phyloP scores from a whole-genome alignment of 768 basidiomycete species.

The Cantharellus anzutake region DNA sequence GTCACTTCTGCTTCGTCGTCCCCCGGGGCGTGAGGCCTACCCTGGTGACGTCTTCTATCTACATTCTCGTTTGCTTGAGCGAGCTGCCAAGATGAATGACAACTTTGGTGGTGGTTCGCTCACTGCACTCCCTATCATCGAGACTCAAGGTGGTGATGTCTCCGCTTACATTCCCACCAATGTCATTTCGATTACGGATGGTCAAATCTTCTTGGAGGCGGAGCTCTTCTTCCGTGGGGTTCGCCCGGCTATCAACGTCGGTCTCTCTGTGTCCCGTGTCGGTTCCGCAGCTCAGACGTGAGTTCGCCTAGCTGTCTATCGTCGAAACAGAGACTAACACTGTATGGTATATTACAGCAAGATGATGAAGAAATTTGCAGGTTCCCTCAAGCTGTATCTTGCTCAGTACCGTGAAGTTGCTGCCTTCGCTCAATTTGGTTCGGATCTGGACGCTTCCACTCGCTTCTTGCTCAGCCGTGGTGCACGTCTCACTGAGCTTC shows the following conservation, averaged over 20 bases:
- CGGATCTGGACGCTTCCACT: conserved; percentile 97
- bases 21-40: conserved; percentile 99
- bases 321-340: background rate
- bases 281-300: conserved; percentile 99
- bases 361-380: conserved; percentile 99
- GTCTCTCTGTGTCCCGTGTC: conserved; percentile 99
- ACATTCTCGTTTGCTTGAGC: conserved; percentile 98
- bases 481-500: conserved; percentile 91
- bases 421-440: conserved; percentile 98
- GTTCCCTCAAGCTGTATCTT: conserved; percentile 98
- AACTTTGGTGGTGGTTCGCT: conserved; percentile 97
- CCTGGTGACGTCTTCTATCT: conserved; percentile 99
- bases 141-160: conserved; percentile 99
- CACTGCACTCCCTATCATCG: conserved; percentile 97
- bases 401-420: conserved; percentile 99
- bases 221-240: conserved; percentile 99
- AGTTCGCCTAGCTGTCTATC: conserved; percentile 17
- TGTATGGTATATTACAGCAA: conserved; percentile 29
- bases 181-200: conserved; percentile 98
- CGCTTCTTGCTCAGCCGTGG: conserved; percentile 97
- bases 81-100: conserved; percentile 99
- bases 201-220: conserved; percentile 99
- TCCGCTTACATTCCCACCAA: conserved; percentile 97
- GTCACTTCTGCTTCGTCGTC: conserved; percentile 99
- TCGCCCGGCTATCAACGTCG: conserved; percentile 98